Evolutionary conservation across 495 filamentous ascomycete species (phyloP), one percentile per base, ranked within the genome.

Genomic region (Clohesyomyces aquaticus): DNA sequence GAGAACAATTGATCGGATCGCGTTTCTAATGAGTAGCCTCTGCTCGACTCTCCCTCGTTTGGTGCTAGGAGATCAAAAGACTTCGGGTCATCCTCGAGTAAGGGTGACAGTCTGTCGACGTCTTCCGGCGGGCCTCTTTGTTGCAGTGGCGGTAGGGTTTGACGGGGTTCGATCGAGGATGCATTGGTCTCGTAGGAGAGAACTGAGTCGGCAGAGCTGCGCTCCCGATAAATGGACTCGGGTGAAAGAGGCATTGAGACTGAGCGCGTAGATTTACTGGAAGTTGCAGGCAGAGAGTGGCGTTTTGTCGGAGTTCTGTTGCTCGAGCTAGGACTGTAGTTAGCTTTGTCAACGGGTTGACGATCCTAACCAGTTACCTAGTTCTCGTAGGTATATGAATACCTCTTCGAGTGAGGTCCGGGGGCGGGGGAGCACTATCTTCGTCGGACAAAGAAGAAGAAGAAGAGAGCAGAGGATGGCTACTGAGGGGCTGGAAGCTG

Each of bases 1-100:
- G 85, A 87, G 67, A 91, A 89, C 61, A 92, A 77, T 26, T 83
- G 74, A 28, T 88, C 83, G 1, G 86, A 82, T 32, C 82, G 78
- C 22, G 73, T 74, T 75, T 91, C 88, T 1, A 92, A 74, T 1
- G 78, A 80, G 66, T 78, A 83, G 23, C 54, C 73, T 35, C 63
- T 68, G 16, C 25, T 23, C 0, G 27, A 23, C n/a, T 56, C 52
- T 14, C n/a, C 45, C 45, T 72, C 64, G n/a, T 73, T 67, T 8
- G 81, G 78, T 2, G 77, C 75, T 9, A 85, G 56, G 0, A 86
- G 76, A 62, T 85, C 79, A 54, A 83, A 85, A 3, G 77, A 83
- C 47, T 73, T 69, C 9, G 82, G 80, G 59, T 84, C 82, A 32
- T 79, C 81, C 58, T 80, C 79, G 22, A 71, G 35, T 45, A 85